These are phyloP conservation scores for Aspergillus brasiliensis DNA, from an alignment of 2,329 filamentous ascomycete genomes.

Conservation along the genomic window DNA sequence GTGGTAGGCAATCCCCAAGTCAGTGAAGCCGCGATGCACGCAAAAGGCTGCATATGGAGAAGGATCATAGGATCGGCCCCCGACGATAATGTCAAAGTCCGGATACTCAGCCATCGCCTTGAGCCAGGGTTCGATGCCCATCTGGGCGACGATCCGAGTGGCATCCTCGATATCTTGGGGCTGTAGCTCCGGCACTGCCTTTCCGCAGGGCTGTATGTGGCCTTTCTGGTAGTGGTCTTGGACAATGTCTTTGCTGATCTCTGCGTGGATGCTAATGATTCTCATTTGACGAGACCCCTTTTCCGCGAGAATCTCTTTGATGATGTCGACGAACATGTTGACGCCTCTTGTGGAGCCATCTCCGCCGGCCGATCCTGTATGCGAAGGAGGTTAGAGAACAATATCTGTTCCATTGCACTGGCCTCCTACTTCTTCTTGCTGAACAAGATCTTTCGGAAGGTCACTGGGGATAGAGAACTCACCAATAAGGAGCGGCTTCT, in stretches of 20 bases:
- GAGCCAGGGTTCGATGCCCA: conserved; percentile 49
- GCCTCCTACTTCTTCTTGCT: too few species aligned
- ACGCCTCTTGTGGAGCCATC: background rate
- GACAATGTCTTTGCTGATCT: background rate
- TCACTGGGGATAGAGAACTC: too few species aligned
- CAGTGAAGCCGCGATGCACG: conserved; percentile 29
- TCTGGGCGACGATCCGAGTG: conserved; percentile 47
- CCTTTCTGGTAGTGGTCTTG: background rate
- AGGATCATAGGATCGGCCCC: conserved; percentile 49
- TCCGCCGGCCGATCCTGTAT: background rate
- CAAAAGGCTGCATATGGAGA: conserved; percentile 45
- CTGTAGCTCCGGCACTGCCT: conserved; percentile 11
- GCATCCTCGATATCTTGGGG: conserved; percentile 42
- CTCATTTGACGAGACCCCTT: background rate
- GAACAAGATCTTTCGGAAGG: background rate
- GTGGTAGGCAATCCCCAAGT: conserved; percentile 47
- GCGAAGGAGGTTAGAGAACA: too few species aligned
- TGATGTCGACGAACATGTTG: background rate
- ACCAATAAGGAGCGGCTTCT: too few species aligned
- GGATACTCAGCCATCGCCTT: conserved; percentile 44
- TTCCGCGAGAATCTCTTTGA: background rate
- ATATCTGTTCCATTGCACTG: too few species aligned
- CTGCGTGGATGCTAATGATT: background rate
- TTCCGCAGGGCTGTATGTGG: background rate
- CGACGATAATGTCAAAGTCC: conserved; percentile 49